Conservation (phyloP, 192 early-diverging fungal genomes). For the Rhizophagus sp. region DNA sequence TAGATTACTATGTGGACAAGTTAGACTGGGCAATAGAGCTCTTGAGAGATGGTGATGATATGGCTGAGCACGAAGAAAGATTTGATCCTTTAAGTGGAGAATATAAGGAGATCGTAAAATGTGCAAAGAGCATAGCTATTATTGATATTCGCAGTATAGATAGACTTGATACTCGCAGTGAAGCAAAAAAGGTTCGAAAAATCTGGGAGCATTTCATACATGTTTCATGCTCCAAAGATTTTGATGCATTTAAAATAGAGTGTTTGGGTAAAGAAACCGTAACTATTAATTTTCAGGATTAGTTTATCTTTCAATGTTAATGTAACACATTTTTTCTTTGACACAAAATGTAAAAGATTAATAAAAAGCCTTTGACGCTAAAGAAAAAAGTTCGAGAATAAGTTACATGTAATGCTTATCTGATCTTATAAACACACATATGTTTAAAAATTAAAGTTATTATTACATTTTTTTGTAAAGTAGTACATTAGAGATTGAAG, state of each 20-base stretch:
- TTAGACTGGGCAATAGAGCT: conserved; percentile 39
- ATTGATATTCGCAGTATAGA: conserved; percentile 29
- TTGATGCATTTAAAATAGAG: conserved; percentile 24
- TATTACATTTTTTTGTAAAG: too few species aligned
- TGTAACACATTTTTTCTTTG: background rate
- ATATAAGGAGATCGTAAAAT: conserved; percentile 23
- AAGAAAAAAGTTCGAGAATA: background rate
- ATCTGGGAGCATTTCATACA: conserved; percentile 14
- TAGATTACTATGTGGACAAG: conserved; percentile 38
- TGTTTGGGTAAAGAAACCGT: conserved; percentile 17
- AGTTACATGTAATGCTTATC: background rate
- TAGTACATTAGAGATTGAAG: too few species aligned
- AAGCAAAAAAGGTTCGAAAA: conserved; percentile 17
- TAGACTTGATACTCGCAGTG: conserved; percentile 25
- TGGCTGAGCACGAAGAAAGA: conserved; percentile 19
- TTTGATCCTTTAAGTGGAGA: conserved; percentile 17
- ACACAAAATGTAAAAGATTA: background rate
- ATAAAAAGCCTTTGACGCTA: too few species aligned
- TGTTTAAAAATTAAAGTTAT: too few species aligned
- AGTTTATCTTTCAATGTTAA: background rate
- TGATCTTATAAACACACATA: background rate
- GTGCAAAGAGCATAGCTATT: conserved; percentile 22
- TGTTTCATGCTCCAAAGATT: conserved; percentile 14
- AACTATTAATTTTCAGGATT: background rate
- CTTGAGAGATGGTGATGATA: conserved; percentile 33